Evolutionary conservation across 2,329 filamentous ascomycete genomes (phyloP).

Genomic region (Pyricularia sp.): DNA sequence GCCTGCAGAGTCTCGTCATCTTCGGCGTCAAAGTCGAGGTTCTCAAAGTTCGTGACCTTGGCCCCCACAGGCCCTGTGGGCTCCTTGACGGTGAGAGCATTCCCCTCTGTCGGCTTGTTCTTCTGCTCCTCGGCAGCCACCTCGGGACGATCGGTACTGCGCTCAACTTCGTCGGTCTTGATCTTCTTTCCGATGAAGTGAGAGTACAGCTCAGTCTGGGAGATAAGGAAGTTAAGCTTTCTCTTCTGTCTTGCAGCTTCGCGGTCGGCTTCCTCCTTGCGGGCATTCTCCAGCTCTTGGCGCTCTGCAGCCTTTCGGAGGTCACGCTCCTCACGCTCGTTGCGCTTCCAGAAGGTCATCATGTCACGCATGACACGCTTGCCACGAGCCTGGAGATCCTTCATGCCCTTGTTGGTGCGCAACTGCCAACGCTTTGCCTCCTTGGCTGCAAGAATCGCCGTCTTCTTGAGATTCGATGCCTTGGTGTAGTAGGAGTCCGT

Average conservation of each 20-base stretch:
- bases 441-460: constrained; percentile 90
- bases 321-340: constrained; percentile 94
- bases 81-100: constrained; percentile 38
- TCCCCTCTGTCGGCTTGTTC: constrained; percentile 27
- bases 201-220: constrained; percentile 95
- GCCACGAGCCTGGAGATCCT: constrained; percentile 91
- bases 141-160: constrained; percentile 74
- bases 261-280: constrained; percentile 92
- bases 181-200: constrained; percentile 99
- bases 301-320: constrained; percentile 88
- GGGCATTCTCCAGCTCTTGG: constrained; percentile 92
- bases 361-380: constrained; percentile 99
- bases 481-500: constrained; percentile 78
- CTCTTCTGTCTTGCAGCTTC: constrained; percentile 96
- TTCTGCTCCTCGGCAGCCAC: constrained; percentile 45
- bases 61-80: constrained; percentile 42
- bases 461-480: constrained; percentile 95
- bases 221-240: constrained; percentile 98
- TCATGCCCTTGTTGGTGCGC: constrained; percentile 95
- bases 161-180: constrained; percentile 91
- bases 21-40: constrained; percentile 90
- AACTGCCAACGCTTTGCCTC: constrained; percentile 96
- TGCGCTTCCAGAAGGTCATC: constrained; percentile 99
- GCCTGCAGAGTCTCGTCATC: constrained; percentile 74
- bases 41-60: constrained; percentile 89